Evolutionary conservation across 1,284 basidiomycete species (phyloP).

Genomic region (Cerrena zonata): DNA sequence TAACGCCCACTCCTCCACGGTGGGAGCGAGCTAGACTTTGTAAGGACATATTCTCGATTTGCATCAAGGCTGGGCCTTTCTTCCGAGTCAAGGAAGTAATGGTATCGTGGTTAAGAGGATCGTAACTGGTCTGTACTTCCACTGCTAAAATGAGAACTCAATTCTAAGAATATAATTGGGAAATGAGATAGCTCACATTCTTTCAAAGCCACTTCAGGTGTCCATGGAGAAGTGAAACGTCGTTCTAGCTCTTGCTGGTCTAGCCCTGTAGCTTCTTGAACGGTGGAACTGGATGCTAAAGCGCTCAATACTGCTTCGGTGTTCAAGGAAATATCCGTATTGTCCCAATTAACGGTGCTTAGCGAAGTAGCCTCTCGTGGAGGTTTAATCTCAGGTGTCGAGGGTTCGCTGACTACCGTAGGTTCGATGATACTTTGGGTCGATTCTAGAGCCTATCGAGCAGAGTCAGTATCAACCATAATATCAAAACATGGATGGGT

Average conservation of each 20-base stretch:
- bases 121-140: slow-evolving; percentile 54
- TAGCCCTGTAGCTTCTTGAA: slow-evolving; percentile 62
- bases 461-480: neutral
- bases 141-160: slow-evolving; percentile 37
- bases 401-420: slow-evolving; percentile 18
- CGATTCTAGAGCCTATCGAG: slow-evolving; percentile 11
- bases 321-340: slow-evolving; percentile 42
- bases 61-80: slow-evolving; percentile 79
- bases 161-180: neutral
- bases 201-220: slow-evolving; percentile 65
- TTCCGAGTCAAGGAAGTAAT: slow-evolving; percentile 69
- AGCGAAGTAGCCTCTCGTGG: slow-evolving; percentile 31
- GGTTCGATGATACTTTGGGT: slow-evolving; percentile 1
- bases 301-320: slow-evolving; percentile 47
- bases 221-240: slow-evolving; percentile 61
- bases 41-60: slow-evolving; percentile 80
- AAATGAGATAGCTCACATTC: slow-evolving; percentile 54
- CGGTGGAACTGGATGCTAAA: slow-evolving; percentile 44
- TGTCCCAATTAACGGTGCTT: slow-evolving; percentile 13
- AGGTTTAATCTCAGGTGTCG: slow-evolving; percentile 32
- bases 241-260: slow-evolving; percentile 51
- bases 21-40: slow-evolving; percentile 72
- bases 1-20: slow-evolving; percentile 75
- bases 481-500: slow-evolving; percentile 5
- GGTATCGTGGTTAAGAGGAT: slow-evolving; percentile 57